Evolutionary conservation across 78 protist genomes (phyloP).

Genomic region (Chrysochromulina parva): DNA sequence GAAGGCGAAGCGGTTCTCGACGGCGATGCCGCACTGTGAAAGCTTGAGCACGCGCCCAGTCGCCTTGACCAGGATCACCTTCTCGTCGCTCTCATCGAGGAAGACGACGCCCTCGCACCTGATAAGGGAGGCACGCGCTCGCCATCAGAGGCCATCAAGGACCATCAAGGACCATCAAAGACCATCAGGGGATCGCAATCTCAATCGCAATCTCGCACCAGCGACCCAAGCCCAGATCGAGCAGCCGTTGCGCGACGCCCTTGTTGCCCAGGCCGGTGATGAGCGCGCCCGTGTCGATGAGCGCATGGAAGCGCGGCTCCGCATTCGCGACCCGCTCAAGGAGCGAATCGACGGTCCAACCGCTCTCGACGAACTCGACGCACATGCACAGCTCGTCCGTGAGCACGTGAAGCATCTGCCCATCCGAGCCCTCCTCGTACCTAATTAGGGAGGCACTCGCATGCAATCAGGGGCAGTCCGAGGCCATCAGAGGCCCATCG

Average conservation of each 20-base stretch:
- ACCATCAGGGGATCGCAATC: no score
- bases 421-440: conserved; percentile 55
- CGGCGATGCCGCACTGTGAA: conserved; percentile 62
- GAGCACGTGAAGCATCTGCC: conserved; percentile 41
- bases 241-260: conserved; percentile 60
- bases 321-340: conserved; percentile 39
- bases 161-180: no score
- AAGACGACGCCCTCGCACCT: conserved; percentile 53
- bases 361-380: neutral
- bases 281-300: conserved; percentile 78
- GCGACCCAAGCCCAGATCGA: conserved; percentile 34
- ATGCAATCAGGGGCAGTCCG: no score
- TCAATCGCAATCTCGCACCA: neutral
- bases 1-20: conserved; percentile 54
- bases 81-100: conserved; percentile 54
- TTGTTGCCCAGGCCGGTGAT: conserved; percentile 65
- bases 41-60: conserved; percentile 49
- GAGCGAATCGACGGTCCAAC: conserved; percentile 54
- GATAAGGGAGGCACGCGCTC: no score
- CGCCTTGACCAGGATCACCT: conserved; percentile 49
- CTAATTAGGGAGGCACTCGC: neutral
- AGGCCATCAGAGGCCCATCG: neutral
- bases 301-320: conserved; percentile 61
- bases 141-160: no score
- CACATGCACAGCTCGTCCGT: neutral